Base-by-base conservation (phyloP, 2,329 filamentous ascomycete species). In the Xenosphaeropsis pyriputrescens region DNA sequence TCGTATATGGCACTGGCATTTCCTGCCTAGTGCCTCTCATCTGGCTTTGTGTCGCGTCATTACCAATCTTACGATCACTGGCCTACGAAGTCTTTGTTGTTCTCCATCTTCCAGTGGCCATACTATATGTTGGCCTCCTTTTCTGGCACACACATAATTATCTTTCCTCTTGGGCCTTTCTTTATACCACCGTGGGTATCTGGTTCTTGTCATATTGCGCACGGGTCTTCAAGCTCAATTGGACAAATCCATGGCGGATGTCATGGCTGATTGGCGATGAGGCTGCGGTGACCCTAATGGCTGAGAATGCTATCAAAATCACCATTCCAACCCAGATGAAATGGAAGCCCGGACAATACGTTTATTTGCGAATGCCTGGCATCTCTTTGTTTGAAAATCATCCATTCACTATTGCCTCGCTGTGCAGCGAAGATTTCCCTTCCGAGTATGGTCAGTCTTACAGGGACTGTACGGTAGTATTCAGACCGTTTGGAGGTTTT, bases 101-200 rank as follows among this genome's bases (percentile, higher is more conserved):
- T 19, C 62, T 93, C 3, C 89, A 96, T 53, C 73, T 88, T 0
- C 86, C 89, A 0, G 79, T 85, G 8, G 79, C 85, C 1, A 71
- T 88, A 30, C 64, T 83, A 12, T 93, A 91, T 52, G 64, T 95
- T 6, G 88, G 70, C 2, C 71, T 93, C 55, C 68, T 96, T 18
- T 93, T 96, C 61, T 96, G 89, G 89, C 89, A 96, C 57, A 91
- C 84, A 50, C 82, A 88, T 58, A 94, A 95, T 58, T 93, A 83
- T 48, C 70, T 95, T 29, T 79, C 78, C 39, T 93, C 88, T 0
- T 95, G 88, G 88, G 67, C 74, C 51, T 96, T 95, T 52, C 72
- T 96, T 2, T 93, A 75, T 51, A 75, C 84, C 2, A 91, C 85
- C 0, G 59, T 88, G 17, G 82, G 63, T 32, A 85, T 95, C 44